Base-by-base conservation (phyloP, 2,329 filamentous ascomycete genomes). In the Thielaviopsis musarum region DNA sequence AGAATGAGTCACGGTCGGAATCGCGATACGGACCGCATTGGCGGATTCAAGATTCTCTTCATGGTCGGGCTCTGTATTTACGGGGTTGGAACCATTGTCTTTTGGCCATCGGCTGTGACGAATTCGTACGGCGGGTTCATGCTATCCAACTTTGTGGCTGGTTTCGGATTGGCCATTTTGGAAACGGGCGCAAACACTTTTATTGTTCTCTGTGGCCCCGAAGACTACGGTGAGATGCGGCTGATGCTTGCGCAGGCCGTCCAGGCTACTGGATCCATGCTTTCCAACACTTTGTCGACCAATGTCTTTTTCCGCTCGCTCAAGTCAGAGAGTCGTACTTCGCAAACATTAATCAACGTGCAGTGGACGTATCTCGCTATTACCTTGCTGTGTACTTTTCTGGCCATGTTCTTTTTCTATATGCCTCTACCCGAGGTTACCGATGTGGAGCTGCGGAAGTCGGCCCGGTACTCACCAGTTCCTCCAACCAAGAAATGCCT, bases 361-460 rank as follows among this genome's bases (percentile, higher is more conserved):
- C 88, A 93, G 69, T 94, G 85, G 85, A 87, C 87, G 0, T 93
- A 93, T 65, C 77, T 93, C n/a, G 85, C 83, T 59, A 85, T 91
- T 62, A 88, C 87, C 0, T 74, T 85, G 24, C 83, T 90, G 59
- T 87, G 85, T 61, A 86, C 85, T 57, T 73, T 80, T 2, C 75
- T 94, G 2, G 86, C 82, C 0, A 72, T 85, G 3, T 80, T 85
- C 66, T 84, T 85, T 67, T 85, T 80, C 67, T 85, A 85, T 65
- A 81, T 84, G 74, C 82, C 82, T 0, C 71, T 85, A 2, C 81
- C 82, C 0, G 82, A 84, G 64, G 76, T 82, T 9, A 75, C 73
- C 41, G 80, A 83, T 63, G 69, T 70, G 19, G 79, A 82, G 62
- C 73, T 83, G 45, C 75, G 78, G 62, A 67, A 71, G 15, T 74